Base-by-base conservation (phyloP, 306 rosid genomes). In the Canavalia ensiformis region DNA sequence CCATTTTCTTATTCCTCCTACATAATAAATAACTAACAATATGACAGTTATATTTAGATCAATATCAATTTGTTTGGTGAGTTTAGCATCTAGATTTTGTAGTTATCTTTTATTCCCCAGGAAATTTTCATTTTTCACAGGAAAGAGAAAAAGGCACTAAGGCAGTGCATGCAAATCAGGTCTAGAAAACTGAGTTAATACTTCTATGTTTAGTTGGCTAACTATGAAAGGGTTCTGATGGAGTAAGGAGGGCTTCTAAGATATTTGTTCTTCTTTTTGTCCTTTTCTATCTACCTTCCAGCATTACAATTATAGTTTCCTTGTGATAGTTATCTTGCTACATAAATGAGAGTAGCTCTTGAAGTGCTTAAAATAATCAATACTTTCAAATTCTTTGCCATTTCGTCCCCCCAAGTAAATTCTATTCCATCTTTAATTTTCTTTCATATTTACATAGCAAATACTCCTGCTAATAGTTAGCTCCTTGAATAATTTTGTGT, bases 401-500 rank as follows among this genome's bases (percentile, higher is more conserved):
- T 76, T 58, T 69, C n/a, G 47, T 70, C 72, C 79, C 50, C 66
- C 75, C 45, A 13, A 10, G 29, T 49, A 45, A 49, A 65, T 8
- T 37, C 33, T 49, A 47, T 41, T 65, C 25, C 56, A 46, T 51
- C 34, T 65, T 57, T 56, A 4, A 12, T 49, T 51, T 49, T n/a
- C 30, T 62, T 82, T 58, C 55, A 18, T 58, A 51, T 68, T 75
- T 50, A 71, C 9, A 25, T 44, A 2, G 51, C 33, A 42, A 41
- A 67, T 52, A 5, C 18, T 52, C 25, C 25, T 18, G 25, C 25
- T 18, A 44, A 80, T 64, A 11, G 50, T 55, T 42, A 77, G 50
- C 78, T 68, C 47, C 42, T 13, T 13, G 52, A 25, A 59, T 76
- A 18, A 18, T 28, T 65, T 65, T 70, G 29, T 86, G 78, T 68